Base-by-base conservation (phyloP, 192 early-diverging fungal genomes). In the Neocallimastix lanati region DNA sequence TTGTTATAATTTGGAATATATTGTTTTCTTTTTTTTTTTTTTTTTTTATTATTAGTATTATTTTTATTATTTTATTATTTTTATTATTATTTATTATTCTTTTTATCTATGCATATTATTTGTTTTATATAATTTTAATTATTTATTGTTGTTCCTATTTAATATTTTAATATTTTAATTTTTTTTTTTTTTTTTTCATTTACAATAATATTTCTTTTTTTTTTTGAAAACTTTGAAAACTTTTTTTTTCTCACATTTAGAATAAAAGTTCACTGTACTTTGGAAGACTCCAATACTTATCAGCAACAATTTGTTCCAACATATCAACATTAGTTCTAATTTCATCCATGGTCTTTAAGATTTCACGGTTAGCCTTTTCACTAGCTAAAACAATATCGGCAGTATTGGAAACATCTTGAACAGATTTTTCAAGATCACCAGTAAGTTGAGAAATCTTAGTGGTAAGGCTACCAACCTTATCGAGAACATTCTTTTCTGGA, bases 271-370 rank as follows among this genome's bases (percentile, higher is more conserved):
- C 96, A 30, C 92, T 91, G 90, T 98, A 98, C 88, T 95, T 96
- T 85, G 97, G 97, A 85, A 94, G 91, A 30, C 95, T 95, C 95
- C 96, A 99, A 86, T 87, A 90, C 91, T 95, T 96, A 90, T 98
- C 95, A 29, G 92, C 91, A 76, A 94, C 88, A 29, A 92, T 77
- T n/a, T 82, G 78, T 87, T 99, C 96, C 35, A 99, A 82, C 14
- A 35, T 76, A 40, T 97, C 96, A 50, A 92, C 90, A 21, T 87
- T 82, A 12, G 78, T 76, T 79, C 97, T 90, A 67, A 90, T 88
- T 35, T 85, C 83, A 78, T 94, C 91, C 86, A 99, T 93, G 29
- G 85, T 83, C 21, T 91, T 90, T 15, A 91, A 84, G 28, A 99
- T 83, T 77, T 83, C 84, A 27, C 85, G 81, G 77, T 86, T 84